phyloP scores from a whole-genome alignment of 2,329 filamentous ascomycete species.

The Monilinia aucupariae region DNA sequence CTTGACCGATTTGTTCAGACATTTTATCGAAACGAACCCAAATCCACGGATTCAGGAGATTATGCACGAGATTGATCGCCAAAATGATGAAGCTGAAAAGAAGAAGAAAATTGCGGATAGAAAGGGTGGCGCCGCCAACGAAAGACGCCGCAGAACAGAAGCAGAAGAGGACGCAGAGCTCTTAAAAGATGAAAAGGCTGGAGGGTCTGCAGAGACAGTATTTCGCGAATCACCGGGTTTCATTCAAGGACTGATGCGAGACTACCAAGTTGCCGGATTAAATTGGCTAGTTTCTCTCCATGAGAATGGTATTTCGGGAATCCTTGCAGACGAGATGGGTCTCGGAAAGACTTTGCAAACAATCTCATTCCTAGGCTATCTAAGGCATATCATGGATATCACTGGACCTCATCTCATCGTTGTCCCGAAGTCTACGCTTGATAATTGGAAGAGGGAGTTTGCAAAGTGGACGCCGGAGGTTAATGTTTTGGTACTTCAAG shows the following conservation, averaged over 20 bases:
- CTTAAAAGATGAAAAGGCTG: slow-evolving; percentile 80
- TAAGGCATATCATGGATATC: slow-evolving; percentile 85
- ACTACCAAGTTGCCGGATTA: slow-evolving; percentile 91
- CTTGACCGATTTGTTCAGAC: slow-evolving; percentile 91
- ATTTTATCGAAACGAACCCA: slow-evolving; percentile 97
- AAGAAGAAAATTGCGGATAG: slow-evolving; percentile 69
- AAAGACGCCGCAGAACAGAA: slow-evolving; percentile 81
- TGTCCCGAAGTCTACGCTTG: slow-evolving; percentile 93
- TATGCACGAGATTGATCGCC: slow-evolving; percentile 88
- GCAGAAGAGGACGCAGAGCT: slow-evolving; percentile 95
- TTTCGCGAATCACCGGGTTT: slow-evolving; percentile 94
- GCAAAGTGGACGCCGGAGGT: slow-evolving; percentile 91
- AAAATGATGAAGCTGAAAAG: slow-evolving; percentile 70
- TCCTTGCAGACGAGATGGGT: slow-evolving; percentile 97
- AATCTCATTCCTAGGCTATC: slow-evolving; percentile 91
- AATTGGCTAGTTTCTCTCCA: slow-evolving; percentile 98
- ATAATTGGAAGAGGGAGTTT: slow-evolving; percentile 98
- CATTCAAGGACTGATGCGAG: slow-evolving; percentile 80
- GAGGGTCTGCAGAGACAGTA: slow-evolving; percentile 77
- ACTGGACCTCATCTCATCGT: slow-evolving; percentile 85
- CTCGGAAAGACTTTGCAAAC: slow-evolving; percentile 96
- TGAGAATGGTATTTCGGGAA: slow-evolving; percentile 97
- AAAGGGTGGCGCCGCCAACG: slow-evolving; percentile 76
- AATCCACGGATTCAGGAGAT: slow-evolving; percentile 92
- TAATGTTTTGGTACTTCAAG: slow-evolving; percentile 88